Base-by-base conservation (phyloP, 305 asterid species). In the Rubia tinctorum region DNA sequence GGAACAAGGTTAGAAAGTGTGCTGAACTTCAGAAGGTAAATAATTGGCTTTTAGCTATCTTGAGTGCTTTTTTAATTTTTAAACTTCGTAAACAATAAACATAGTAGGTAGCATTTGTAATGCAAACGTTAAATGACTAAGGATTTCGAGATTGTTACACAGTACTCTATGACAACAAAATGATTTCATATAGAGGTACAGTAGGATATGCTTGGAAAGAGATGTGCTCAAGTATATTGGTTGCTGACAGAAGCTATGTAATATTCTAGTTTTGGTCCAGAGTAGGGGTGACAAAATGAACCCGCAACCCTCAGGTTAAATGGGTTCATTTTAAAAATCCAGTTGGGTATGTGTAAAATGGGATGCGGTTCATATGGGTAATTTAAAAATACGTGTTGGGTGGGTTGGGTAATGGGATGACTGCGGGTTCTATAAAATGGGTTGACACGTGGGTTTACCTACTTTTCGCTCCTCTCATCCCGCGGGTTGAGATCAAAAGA, bases 21-120 rank as follows among this genome's bases (percentile, higher is more conserved):
- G 86, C 88, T 44, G 96, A 89, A 78, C 47, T 95, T 84, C 94
- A 89, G 75, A 89, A 84, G 94, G 99, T 95, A 80, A 25, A 10
- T 25, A 25, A 25, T 23, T 61, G 17, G 34, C 39, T 66, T 76
- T 23, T 64, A 39, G 27, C 34, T 62, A 45, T 72, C 12, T 55
- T 67, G 67, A 11, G 40, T 39, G 42, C 39, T 43, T 53, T n/a
- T 27, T 56, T 34, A 1, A 30, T 34, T 34, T 67, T 42, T 58
- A 2, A n/a, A 7, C 27, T 62, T 39, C 14, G 49, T 23, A 49
- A 43, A 34, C 34, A 61, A 37, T 23, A 49, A 43, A 34, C 34
- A 61, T 39, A 43, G 23, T 72, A 27, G 39, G 14, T 68, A 5
- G 25, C 15, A 42, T 12, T 59, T 14, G 34, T 14, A 6, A 65